Evolutionary conservation across 2,329 filamentous ascomycete species (phyloP), one percentile per base, ranked within the genome.

Genomic region (Fusarium sp.): DNA sequence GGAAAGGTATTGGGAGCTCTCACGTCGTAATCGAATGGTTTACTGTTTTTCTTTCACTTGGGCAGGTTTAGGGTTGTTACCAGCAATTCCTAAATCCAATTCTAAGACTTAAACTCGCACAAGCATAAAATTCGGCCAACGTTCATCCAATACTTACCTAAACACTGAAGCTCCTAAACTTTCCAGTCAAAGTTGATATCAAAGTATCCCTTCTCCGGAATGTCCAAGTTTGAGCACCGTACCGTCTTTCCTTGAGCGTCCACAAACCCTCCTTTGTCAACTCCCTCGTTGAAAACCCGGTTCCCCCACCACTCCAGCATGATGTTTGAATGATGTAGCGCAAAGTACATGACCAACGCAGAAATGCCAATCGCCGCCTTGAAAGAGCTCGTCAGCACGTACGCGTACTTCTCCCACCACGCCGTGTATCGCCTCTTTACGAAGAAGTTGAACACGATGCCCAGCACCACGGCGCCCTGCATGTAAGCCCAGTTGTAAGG

Each of bases 381-480:
- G 9, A 77, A 68, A 5, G 75, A 75, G 30, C 72, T 73, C 15
- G 74, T 71, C 46, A 78, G 51, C 13, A 75, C 71, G 50, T 78
- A 78, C 23, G 74, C 73, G 44, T 78, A 77, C 52, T 68, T 72
- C 41, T 76, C 67, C 74, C 76, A 78, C 75, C 74, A 78, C 11
- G 46, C 62, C 5, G 43, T 30, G 53, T 73, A 72, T 28, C 71
- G 60, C n/a, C 53, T 44, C 54, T 76, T 76, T 63, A 78, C 60
- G 18, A 64, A 69, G 13, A 44, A 66, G 56, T 78, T 77, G 60
- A 78, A 78, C 28, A 77, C n/a, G 12, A 77, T 27, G 2, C 68
- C 66, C 13, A 77, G 52, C 9, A 70, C 64, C 2, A 75, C 30
- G 0, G 58, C 62, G 15, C 73, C 74, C 46, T 77, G 73, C 58